Evolutionary conservation across 805 yeast species (phyloP).

Genomic region (Metschnikowia bowlesiae): DNA sequence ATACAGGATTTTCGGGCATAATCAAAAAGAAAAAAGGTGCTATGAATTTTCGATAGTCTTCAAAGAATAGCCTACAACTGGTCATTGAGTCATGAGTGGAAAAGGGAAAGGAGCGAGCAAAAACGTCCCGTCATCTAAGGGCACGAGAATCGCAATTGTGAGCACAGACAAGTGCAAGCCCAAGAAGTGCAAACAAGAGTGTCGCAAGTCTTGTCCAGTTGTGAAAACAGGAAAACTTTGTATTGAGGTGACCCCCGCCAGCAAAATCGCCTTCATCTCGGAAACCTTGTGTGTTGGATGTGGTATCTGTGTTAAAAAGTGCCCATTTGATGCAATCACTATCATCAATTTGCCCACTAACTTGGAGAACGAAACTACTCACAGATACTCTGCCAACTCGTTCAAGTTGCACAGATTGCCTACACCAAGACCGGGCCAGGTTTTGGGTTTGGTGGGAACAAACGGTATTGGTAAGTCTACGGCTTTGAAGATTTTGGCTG

Average conservation of each 20-base stretch:
- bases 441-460: constrained; percentile 94
- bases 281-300: constrained; percentile 96
- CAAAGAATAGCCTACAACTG: neutral
- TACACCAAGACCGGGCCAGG: constrained; percentile 99
- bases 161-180: constrained; percentile 95
- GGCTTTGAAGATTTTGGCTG: constrained; percentile 93
- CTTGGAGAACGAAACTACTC: constrained; percentile 87
- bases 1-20: neutral
- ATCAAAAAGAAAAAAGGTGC: constrained; percentile 4
- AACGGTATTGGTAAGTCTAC: constrained; percentile 99
- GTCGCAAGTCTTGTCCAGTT: constrained; percentile 95
- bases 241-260: constrained; percentile 89
- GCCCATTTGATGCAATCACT: constrained; percentile 96
- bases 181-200: constrained; percentile 97
- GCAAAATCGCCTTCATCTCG: constrained; percentile 91
- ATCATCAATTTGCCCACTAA: constrained; percentile 96
- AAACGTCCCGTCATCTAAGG: constrained; percentile 24
- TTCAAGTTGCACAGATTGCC: constrained; percentile 96
- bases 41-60: neutral
- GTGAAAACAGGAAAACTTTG: constrained; percentile 96
- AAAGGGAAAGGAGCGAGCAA: constrained; percentile 17
- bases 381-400: constrained; percentile 95
- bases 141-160: constrained; percentile 93
- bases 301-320: constrained; percentile 98
- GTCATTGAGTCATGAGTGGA: constrained; percentile 14